Evolutionary conservation across 2,329 filamentous ascomycete species (phyloP).

Genomic region (Aspergillus uvarum): DNA sequence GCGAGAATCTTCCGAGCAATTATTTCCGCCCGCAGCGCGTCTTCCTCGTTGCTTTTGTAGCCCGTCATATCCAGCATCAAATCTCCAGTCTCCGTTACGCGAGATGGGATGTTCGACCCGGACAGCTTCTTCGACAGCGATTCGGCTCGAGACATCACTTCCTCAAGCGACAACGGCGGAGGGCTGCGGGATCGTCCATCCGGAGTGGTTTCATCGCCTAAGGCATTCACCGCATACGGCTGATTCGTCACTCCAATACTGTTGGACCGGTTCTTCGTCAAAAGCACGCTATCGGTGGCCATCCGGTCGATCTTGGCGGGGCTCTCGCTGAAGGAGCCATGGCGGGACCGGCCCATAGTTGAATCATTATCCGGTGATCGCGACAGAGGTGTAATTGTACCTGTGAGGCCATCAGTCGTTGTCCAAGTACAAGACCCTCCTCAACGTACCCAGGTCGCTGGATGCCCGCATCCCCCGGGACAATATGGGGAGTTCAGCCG

Average conservation of each 20-base stretch:
- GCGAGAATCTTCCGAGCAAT: slow-evolving; percentile 87
- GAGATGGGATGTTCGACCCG: slow-evolving; percentile 85
- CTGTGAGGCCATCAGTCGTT: slow-evolving; percentile 25
- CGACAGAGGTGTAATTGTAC: slow-evolving; percentile 42
- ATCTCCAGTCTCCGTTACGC: slow-evolving; percentile 89
- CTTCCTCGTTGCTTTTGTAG: slow-evolving; percentile 91
- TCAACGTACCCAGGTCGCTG: slow-evolving; percentile 46
- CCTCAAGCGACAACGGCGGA: slow-evolving; percentile 66
- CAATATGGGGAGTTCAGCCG: slow-evolving; percentile 29
- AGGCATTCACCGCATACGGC: slow-evolving; percentile 7
- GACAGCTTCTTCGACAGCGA: slow-evolving; percentile 84
- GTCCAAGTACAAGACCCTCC: neutral
- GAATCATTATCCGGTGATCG: slow-evolving; percentile 37
- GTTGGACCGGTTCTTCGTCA: slow-evolving; percentile 38
- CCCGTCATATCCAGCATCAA: slow-evolving; percentile 98
- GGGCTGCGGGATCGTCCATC: slow-evolving; percentile 68
- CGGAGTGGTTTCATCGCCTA: slow-evolving; percentile 18
- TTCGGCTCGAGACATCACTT: slow-evolving; percentile 80
- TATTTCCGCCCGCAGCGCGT: slow-evolving; percentile 88
- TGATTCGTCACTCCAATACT: slow-evolving; percentile 16
- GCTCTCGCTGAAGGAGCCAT: slow-evolving; percentile 33
- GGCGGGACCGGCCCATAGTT: slow-evolving; percentile 24
- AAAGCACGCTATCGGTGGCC: slow-evolving; percentile 56
- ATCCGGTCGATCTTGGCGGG: slow-evolving; percentile 49
- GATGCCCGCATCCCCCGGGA: slow-evolving; percentile 39